Evolutionary conservation across 441 rosid genomes (phyloP), one percentile per base, ranked within the genome.

Genomic region (Populus hybrid): DNA sequence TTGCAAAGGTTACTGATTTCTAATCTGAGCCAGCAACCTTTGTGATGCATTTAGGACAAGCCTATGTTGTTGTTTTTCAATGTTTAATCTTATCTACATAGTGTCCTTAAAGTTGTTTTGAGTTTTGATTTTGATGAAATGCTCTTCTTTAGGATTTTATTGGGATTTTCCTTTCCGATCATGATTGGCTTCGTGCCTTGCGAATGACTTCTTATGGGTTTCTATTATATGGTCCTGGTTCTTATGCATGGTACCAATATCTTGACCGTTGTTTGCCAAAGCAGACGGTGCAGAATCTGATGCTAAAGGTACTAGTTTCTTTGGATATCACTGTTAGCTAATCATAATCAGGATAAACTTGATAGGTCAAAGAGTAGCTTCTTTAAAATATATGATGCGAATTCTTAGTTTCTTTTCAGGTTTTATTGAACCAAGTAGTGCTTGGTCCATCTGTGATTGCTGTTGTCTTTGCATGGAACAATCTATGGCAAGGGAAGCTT

Each of bases 131-230:
- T 83, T 85, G 67, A 81, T 78, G 18, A 78, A 42, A 69, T 63
- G 28, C 35, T 76, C 2, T 84, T 18, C 57, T 72, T 73, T 82
- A 91, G 95, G 90, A 85, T 59, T 78, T 85, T 34, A 36, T 78
- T 81, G 68, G 79, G 85, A 77, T 63, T 64, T 46, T 85, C 64
- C 78, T 95, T 82, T 76, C 85, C 18, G 83, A 87, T 67, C 98
- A 93, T 85, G 98, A 95, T 72, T 93, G 93, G 95, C 69, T 88
- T 36, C 95, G 98, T 76, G 92, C 99, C 65, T 78, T 93, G 81
- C 83, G 98, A 83, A 95, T 95, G 98, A 79, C 91, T 80, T 89
- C 97, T 66, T 95, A 95, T 78, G 99, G 99, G 61, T 92, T 93
- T 85, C 87, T 95, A 34, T 73, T 93, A 23, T 95, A 93, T 73